Percentiles rank a stretch among this genome's conserved stretches.
phyloP scores from a whole-genome alignment of 257 asterid genomes.

The Plantago ovata region DNA sequence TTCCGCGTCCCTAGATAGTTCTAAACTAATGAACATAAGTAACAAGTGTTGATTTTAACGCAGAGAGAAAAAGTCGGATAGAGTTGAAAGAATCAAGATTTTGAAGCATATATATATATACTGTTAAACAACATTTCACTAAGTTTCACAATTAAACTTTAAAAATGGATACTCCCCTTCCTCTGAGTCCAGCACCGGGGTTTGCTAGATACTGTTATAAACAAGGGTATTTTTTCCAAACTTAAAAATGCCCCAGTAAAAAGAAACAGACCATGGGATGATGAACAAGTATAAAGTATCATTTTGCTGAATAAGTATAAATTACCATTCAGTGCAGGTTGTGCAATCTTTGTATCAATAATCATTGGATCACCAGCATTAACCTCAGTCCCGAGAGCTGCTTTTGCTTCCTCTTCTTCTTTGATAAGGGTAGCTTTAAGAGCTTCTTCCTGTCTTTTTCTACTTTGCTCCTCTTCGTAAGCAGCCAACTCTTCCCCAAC shows the following conservation, averaged over 20 bases:
- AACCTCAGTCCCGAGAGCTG: conserved; percentile 48
- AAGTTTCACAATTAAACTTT: not conserved
- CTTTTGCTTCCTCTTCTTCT: conserved; percentile 94
- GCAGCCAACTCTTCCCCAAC: conserved; percentile 99
- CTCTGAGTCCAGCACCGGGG: too few relatives aligned
- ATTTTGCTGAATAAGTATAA: not conserved
- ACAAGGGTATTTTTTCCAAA: too few relatives aligned
- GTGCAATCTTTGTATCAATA: conserved; percentile 50
- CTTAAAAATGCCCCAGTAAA: too few relatives aligned
- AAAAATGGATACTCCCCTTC: not conserved
- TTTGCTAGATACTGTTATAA: too few relatives aligned
- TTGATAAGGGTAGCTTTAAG: conserved; percentile 75
- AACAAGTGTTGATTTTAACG: too few relatives aligned
- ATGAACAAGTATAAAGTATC: too few relatives aligned
- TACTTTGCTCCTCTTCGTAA: conserved; percentile 90
- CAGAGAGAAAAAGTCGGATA: not conserved
- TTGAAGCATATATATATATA: too few relatives aligned
- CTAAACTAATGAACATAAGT: too few relatives aligned
- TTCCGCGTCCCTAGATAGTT: too few relatives aligned
- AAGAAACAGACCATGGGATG: too few relatives aligned
- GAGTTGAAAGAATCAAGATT: not conserved
- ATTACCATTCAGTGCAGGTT: conserved; percentile 57
- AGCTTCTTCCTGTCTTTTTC: conserved; percentile 83
- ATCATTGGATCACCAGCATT: conserved; percentile 66
- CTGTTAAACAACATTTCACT: not conserved